phyloP scores from a whole-genome alignment of 768 basidiomycete genomes.

The Rhodotorula taiwanensis region DNA sequence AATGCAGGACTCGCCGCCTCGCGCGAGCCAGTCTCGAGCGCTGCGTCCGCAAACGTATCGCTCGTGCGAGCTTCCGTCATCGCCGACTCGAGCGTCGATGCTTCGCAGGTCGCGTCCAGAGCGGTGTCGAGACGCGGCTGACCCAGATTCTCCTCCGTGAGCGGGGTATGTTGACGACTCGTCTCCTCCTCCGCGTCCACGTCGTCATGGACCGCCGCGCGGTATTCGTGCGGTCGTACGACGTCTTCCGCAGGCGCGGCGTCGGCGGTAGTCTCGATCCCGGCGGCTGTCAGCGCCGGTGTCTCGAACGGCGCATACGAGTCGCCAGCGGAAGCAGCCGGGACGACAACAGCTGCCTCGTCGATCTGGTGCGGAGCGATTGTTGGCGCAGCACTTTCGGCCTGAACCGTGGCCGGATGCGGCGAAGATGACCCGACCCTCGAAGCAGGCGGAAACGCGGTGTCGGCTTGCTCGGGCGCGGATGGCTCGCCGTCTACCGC shows the following conservation, averaged over 20 bases:
- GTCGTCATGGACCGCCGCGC: background rate
- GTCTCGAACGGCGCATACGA: background rate
- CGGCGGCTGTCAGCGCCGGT: background rate
- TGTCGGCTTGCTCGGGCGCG: conserved; percentile 23
- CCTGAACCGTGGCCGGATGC: background rate
- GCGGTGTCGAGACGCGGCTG: background rate
- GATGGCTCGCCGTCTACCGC: conserved; percentile 14
- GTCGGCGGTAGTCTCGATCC: conserved; percentile 9
- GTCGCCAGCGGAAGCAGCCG: background rate
- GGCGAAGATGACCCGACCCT: no score
- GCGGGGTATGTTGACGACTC: background rate
- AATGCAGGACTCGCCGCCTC: background rate
- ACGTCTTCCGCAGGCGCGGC: background rate
- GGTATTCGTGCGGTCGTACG: background rate
- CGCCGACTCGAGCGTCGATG: no score
- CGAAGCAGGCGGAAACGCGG: conserved; percentile 5
- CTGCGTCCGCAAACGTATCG: no score
- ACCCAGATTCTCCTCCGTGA: background rate
- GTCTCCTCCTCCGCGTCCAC: background rate
- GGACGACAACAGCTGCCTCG: background rate
- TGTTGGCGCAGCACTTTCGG: background rate
- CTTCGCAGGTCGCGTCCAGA: background rate
- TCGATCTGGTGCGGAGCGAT: background rate
- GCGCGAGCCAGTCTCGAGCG: background rate
- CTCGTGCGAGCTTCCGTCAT: no score